phyloP scores from a whole-genome alignment of 1,284 basidiomycete species.

The Ustilago crameri region DNA sequence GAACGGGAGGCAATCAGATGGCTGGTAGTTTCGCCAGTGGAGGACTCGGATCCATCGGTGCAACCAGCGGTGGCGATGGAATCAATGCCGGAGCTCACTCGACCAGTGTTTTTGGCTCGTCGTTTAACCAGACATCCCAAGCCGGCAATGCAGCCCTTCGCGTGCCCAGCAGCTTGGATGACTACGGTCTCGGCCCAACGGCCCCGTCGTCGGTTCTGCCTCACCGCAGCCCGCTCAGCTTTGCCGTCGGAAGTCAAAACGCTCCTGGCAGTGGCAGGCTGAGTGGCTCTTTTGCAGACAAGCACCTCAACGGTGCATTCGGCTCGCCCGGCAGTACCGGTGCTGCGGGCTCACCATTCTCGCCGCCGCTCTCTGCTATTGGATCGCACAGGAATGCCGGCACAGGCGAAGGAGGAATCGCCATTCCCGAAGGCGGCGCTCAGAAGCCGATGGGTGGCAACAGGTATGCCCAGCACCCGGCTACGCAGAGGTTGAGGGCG shows the following conservation, averaged over 20 bases:
- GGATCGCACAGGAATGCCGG: constrained; percentile 21
- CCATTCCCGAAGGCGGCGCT: constrained; percentile 22
- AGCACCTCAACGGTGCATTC: constrained; percentile 26
- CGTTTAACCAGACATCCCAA: constrained; percentile 25
- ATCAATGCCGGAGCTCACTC: background rate
- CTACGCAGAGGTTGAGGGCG: constrained; percentile 38
- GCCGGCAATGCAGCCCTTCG: constrained; percentile 17
- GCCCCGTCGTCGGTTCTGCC: constrained; percentile 55
- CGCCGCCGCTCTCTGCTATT: constrained; percentile 35
- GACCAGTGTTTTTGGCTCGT: constrained; percentile 4
- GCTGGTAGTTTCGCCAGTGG: constrained; percentile 8
- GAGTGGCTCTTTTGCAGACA: constrained; percentile 34
- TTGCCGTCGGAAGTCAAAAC: constrained; percentile 15
- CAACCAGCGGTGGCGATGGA: constrained; percentile 2
- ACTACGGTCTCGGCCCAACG: constrained; percentile 54
- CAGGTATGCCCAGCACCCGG: constrained; percentile 33
- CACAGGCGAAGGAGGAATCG: constrained; percentile 31
- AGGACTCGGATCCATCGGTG: constrained; percentile 17
- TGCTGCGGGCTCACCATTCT: constrained; percentile 26
- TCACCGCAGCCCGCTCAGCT: constrained; percentile 38
- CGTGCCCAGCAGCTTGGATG: constrained; percentile 25
- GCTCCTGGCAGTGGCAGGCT: constrained; percentile 7
- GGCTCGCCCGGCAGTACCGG: constrained; percentile 30
- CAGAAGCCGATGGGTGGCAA: constrained; percentile 10
- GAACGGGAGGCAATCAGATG: constrained; percentile 14